phyloP scores from a whole-genome alignment of 73 alveolate species.

The Symbiodinium natans region DNA sequence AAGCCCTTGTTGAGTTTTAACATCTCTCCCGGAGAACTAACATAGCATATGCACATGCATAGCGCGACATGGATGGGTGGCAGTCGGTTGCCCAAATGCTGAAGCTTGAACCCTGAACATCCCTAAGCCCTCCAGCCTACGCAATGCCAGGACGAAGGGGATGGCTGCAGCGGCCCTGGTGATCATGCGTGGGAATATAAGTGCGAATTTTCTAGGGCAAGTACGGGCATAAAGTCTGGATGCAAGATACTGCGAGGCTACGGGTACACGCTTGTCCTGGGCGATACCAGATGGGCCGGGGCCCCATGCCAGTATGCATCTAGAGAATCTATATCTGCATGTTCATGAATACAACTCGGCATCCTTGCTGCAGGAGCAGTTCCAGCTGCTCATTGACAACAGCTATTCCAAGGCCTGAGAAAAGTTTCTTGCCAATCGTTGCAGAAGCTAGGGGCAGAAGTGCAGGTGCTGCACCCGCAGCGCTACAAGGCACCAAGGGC shows the following conservation, averaged over 20 bases:
- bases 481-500: conserved; percentile 65
- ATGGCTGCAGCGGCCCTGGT: conserved; percentile 41
- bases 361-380: conserved; percentile 43
- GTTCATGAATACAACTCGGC: too few relatives aligned
- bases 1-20: not conserved
- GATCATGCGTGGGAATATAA: too few relatives aligned
- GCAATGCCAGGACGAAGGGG: conserved; percentile 86
- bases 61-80: too few relatives aligned
- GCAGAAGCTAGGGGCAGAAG: not conserved
- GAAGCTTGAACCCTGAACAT: too few relatives aligned
- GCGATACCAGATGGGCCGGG: conserved; percentile 66
- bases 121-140: too few relatives aligned
- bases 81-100: too few relatives aligned
- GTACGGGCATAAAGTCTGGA: too few relatives aligned
- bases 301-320: not conserved
- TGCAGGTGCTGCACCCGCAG: conserved; percentile 78
- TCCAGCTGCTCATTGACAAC: conserved; percentile 85
- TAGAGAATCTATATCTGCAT: not conserved
- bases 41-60: too few relatives aligned
- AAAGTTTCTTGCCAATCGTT: not conserved
- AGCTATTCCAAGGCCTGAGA: conserved; percentile 60
- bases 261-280: conserved; percentile 67
- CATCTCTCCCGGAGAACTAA: too few relatives aligned
- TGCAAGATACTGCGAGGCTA: not conserved
- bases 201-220: too few relatives aligned